phyloP scores from a whole-genome alignment of 768 basidiomycete species.

The Tylopilus sp. region DNA sequence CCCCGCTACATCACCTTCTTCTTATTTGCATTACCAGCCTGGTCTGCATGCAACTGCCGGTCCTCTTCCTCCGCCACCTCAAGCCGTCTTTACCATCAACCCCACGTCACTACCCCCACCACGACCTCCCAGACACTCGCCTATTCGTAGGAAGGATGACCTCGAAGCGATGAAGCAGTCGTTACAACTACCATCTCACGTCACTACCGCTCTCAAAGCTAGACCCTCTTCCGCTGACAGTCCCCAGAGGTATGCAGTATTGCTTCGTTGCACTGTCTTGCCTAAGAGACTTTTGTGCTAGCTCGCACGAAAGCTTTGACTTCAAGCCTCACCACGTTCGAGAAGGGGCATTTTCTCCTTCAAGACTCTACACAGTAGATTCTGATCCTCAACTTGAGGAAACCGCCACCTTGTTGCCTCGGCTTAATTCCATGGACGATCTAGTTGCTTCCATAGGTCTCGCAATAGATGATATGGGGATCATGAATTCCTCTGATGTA shows the following conservation, averaged over 20 bases:
- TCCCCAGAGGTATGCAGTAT: constrained; percentile 18
- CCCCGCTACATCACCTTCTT: constrained; percentile 28
- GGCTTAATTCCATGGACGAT: constrained; percentile 34
- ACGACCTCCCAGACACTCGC: constrained; percentile 61
- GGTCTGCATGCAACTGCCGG: constrained; percentile 70
- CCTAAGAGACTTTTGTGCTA: constrained; percentile 2
- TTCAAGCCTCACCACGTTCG: constrained; percentile 36
- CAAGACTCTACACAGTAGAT: constrained; percentile 29
- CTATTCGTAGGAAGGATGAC: constrained; percentile 45
- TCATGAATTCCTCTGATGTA: constrained; percentile 30
- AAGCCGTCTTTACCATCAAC: constrained; percentile 49
- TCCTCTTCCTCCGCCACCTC: constrained; percentile 68
- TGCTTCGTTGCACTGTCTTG: background rate
- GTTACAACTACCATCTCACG: constrained; percentile 56
- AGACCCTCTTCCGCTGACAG: constrained; percentile 16
- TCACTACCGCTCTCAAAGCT: constrained; percentile 39
- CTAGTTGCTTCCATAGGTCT: constrained; percentile 36
- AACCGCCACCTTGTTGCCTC: constrained; percentile 20
- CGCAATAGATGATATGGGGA: constrained; percentile 38
- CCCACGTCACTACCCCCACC: constrained; percentile 50
- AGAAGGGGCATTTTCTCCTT: constrained; percentile 68
- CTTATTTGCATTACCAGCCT: constrained; percentile 61
- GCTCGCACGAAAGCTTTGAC: constrained; percentile 24
- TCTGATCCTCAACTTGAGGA: constrained; percentile 20
- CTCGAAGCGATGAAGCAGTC: constrained; percentile 57